A percentile compares a stretch with the other conserved stretches of the same genome.
phyloP scores from a whole-genome alignment of 805 yeast genomes.

The Starmerella geochares region DNA sequence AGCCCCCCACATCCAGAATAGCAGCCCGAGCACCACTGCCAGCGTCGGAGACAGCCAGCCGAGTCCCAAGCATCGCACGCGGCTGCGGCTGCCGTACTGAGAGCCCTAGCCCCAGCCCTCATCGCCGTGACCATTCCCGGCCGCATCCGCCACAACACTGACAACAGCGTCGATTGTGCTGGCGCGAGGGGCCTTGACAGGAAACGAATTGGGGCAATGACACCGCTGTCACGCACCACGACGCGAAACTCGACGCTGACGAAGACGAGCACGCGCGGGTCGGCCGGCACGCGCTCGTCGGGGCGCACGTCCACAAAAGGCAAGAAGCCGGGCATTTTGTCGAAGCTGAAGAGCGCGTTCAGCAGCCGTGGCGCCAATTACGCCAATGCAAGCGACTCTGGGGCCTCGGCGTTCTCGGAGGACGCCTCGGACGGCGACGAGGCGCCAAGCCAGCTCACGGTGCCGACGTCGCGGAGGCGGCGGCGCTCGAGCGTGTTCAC shows the following conservation, averaged over 20 bases:
- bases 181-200: not conserved
- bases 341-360: conserved; percentile 17
- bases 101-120: not conserved
- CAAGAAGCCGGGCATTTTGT: conserved; percentile 15
- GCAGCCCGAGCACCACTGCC: too few relatives aligned
- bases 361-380: not conserved
- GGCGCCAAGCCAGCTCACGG: not conserved
- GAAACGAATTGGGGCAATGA: not conserved
- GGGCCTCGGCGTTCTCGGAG: not conserved
- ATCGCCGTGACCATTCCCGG: not conserved
- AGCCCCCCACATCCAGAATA: too few relatives aligned
- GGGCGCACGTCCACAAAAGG: not conserved
- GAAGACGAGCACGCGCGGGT: conserved; percentile 6
- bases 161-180: not conserved
- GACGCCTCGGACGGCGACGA: conserved; percentile 1
- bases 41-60: too few relatives aligned
- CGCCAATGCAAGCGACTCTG: not conserved
- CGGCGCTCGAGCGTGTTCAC: conserved; percentile 12
- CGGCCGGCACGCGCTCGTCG: not conserved
- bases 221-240: not conserved
- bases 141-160: not conserved
- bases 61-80: too few relatives aligned
- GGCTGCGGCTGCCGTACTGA: conserved; percentile 4
- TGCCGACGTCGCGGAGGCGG: conserved; percentile 16
- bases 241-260: conserved; percentile 3